Evolutionary conservation across 139 green algal genomes (phyloP).

Genomic region (Chlamydomonas schloesseri): DNA sequence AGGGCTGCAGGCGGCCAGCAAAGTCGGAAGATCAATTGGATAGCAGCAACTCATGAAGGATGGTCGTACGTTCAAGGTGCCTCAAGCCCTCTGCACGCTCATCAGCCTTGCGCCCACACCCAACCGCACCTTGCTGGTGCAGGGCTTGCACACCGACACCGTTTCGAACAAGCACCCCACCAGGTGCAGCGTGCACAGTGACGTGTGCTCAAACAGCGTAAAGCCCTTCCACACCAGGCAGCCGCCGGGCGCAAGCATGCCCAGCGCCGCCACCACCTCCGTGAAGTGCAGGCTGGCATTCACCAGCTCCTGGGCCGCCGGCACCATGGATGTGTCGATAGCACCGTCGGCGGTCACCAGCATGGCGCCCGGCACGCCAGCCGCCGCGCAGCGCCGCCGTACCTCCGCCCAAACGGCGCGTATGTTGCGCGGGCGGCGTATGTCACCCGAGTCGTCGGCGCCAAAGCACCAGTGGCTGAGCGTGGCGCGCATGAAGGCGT

Average conservation of each 20-base stretch:
- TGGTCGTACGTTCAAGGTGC: too few species aligned
- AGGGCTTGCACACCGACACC: conserved; percentile 63
- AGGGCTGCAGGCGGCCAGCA: conserved; percentile 1
- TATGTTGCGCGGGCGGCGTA: conserved; percentile 50
- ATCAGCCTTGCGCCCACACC: too few species aligned
- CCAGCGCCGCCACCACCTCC: conserved; percentile 62
- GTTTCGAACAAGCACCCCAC: conserved; percentile 58
- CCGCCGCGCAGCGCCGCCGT: neutral
- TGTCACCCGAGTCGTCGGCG: conserved; percentile 47
- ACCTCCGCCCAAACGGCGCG: conserved; percentile 42
- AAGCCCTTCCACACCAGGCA: conserved; percentile 69
- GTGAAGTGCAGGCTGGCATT: conserved; percentile 58
- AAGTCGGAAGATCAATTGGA: too few species aligned
- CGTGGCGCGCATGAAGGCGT: conserved; percentile 65
- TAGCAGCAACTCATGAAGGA: too few species aligned
- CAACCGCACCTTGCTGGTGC: conserved; percentile 56
- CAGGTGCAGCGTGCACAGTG: conserved; percentile 57
- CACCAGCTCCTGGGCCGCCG: conserved; percentile 42
- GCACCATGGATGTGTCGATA: conserved; percentile 52
- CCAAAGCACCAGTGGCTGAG: conserved; percentile 60
- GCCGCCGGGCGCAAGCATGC: conserved; percentile 58
- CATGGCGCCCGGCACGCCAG: conserved; percentile 30
- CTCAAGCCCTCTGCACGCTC: too few species aligned
- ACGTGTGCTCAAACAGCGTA: conserved; percentile 64
- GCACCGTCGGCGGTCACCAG: conserved; percentile 65